Evolutionary conservation across 306 rosid species (phyloP).

Genomic region (Malus fusca): DNA sequence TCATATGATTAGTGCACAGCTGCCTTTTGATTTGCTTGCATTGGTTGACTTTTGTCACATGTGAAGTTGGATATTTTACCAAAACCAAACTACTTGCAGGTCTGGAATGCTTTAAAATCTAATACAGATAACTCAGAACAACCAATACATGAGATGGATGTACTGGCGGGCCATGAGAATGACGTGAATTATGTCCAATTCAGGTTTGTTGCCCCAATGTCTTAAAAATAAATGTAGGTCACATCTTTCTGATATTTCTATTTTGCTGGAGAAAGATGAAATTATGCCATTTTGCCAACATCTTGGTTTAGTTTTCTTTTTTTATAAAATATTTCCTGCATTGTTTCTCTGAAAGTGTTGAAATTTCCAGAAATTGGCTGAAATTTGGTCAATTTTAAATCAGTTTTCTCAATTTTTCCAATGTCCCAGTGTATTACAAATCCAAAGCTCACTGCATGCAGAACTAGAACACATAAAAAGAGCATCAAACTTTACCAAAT

Average conservation of each 20-base stretch:
- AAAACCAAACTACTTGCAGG: constrained; percentile 44
- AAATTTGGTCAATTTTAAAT: not conserved
- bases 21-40: constrained; percentile 18
- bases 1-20: constrained; percentile 12
- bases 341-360: not conserved
- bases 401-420: not conserved
- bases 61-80: constrained; percentile 24
- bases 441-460: not conserved
- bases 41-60: constrained; percentile 5
- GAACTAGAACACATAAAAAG: not conserved
- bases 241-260: not conserved
- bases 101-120: constrained; percentile 71
- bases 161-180: constrained; percentile 82
- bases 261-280: not conserved
- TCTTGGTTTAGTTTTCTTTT: not conserved
- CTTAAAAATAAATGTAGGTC: not conserved
- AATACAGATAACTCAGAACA: constrained; percentile 46
- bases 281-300: not conserved
- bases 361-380: not conserved
- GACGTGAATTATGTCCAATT: constrained; percentile 91
- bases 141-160: constrained; percentile 72
- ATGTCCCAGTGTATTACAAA: not conserved
- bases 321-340: not conserved
- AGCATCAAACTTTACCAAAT: not conserved
- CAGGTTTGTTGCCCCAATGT: constrained; percentile 45